Evolutionary conservation across 352 stramenopile species (phyloP).

Genomic region (Elongisporangium undulatum): DNA sequence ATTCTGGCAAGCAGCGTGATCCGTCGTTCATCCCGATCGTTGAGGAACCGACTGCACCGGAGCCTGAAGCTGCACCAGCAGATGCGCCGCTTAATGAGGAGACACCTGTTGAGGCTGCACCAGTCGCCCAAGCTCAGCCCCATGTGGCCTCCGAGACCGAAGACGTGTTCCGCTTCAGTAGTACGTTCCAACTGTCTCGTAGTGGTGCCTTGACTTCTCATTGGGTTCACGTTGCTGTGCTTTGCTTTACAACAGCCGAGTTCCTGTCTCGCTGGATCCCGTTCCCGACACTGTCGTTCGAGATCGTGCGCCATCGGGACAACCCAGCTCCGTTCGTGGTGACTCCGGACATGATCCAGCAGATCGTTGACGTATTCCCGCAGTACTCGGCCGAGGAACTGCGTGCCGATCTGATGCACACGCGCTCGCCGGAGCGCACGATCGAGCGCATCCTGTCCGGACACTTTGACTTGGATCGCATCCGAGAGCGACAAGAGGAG

Average conservation of each 20-base stretch:
- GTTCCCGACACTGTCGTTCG: slow-evolving; percentile 71
- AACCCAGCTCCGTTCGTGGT: slow-evolving; percentile 34
- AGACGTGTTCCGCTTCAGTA: slow-evolving; percentile 73
- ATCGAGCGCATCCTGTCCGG: slow-evolving; percentile 72
- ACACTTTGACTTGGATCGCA: slow-evolving; percentile 31
- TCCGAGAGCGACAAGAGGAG: slow-evolving; percentile 13
- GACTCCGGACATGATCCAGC: slow-evolving; percentile 66
- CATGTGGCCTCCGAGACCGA: slow-evolving; percentile 11
- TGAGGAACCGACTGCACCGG: slow-evolving; percentile 6
- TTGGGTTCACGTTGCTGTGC: slow-evolving; percentile 5
- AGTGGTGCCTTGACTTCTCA: neutral
- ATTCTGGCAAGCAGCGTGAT: slow-evolving; percentile 27
- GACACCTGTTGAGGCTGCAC: neutral
- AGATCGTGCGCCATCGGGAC: slow-evolving; percentile 58
- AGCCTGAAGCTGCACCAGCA: slow-evolving; percentile 3
- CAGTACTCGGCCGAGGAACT: slow-evolving; percentile 62
- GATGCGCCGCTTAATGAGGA: neutral
- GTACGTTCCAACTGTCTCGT: slow-evolving; percentile 31
- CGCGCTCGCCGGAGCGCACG: slow-evolving; percentile 57
- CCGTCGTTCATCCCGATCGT: slow-evolving; percentile 1
- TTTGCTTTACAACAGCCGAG: slow-evolving; percentile 31
- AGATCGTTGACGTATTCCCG: slow-evolving; percentile 72
- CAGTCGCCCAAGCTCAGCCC: slow-evolving; percentile 3
- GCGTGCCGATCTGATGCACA: slow-evolving; percentile 41
- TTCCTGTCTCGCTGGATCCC: slow-evolving; percentile 68